Evolutionary conservation across 495 filamentous ascomycete species (phyloP).

Genomic region (Cercophora sp.): DNA sequence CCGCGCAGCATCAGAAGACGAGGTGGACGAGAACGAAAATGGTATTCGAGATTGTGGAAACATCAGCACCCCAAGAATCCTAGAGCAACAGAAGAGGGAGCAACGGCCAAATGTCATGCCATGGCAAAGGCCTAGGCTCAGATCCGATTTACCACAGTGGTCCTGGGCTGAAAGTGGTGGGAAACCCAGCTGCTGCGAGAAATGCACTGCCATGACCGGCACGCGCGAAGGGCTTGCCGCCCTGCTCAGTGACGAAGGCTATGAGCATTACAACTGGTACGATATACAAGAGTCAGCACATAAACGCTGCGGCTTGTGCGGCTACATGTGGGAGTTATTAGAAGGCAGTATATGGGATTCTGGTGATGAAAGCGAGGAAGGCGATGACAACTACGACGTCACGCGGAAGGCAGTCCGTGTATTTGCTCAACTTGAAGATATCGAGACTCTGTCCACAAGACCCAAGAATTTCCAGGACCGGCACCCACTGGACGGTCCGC

Average conservation of each 20-base stretch:
- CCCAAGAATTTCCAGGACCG: not conserved
- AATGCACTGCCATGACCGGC: slow-evolving; percentile 1
- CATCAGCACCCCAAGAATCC: too few species aligned
- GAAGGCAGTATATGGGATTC: not conserved
- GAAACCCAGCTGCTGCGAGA: not conserved
- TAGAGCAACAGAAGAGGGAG: too few species aligned
- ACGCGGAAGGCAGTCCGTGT: not conserved
- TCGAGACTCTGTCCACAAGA: not conserved
- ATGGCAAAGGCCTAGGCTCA: too few species aligned
- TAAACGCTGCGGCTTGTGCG: not conserved
- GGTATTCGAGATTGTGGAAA: too few species aligned
- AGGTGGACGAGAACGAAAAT: too few species aligned
- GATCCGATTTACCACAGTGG: too few species aligned
- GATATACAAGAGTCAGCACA: not conserved
- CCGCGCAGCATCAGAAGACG: too few species aligned
- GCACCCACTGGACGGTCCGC: not conserved
- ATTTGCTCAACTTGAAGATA: not conserved
- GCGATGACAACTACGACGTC: not conserved
- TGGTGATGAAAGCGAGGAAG: too few species aligned
- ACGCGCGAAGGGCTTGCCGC: not conserved
- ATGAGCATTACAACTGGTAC: slow-evolving; percentile 7
- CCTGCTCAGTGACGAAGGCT: not conserved
- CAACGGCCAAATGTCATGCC: too few species aligned
- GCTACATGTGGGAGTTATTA: not conserved
- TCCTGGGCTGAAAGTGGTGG: not conserved